Percentiles rank a stretch among this genome's conserved stretches.
Evolutionary conservation across 352 stramenopile species (phyloP).

Genomic region (Globisporangium perplexum): DNA sequence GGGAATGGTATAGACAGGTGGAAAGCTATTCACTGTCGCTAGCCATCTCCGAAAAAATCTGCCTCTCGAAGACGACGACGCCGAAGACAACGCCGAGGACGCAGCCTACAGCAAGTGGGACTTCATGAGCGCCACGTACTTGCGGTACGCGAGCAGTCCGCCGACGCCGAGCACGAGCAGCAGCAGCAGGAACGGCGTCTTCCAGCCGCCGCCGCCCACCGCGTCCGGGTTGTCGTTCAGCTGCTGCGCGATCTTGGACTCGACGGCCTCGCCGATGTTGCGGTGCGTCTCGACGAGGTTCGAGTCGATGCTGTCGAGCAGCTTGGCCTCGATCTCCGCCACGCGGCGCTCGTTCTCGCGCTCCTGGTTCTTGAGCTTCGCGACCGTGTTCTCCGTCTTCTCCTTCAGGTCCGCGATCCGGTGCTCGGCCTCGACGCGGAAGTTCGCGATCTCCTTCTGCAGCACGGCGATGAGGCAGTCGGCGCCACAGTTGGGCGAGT

Average conservation of each 20-base stretch:
- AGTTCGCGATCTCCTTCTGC: constrained; percentile 75
- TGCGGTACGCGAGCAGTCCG: constrained; percentile 62
- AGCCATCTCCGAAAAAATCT: no score
- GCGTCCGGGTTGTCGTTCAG: constrained; percentile 64
- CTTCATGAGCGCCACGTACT: constrained; percentile 86
- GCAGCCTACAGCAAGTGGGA: constrained; percentile 72
- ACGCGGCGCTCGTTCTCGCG: constrained; percentile 71
- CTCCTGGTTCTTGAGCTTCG: constrained; percentile 72
- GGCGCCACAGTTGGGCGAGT: constrained; percentile 67
- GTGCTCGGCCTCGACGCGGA: constrained; percentile 77
- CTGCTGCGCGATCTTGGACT: constrained; percentile 75
- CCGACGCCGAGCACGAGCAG: constrained; percentile 46
- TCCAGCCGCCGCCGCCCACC: constrained; percentile 53
- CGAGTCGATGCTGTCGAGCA: constrained; percentile 55
- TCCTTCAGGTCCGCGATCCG: constrained; percentile 81
- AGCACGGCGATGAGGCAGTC: constrained; percentile 76
- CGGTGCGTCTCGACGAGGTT: constrained; percentile 55
- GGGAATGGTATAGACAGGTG: not conserved
- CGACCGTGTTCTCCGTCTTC: constrained; percentile 78
- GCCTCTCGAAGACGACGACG: no score
- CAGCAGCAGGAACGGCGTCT: constrained; percentile 72
- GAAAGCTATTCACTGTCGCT: not conserved
- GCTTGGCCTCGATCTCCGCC: constrained; percentile 58
- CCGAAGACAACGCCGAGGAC: no score
- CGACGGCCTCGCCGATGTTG: constrained; percentile 51